A percentile compares a stretch with the other conserved stretches of the same genome.
These are phyloP conservation scores for Tetratostichococcus sp. DNA, from an alignment of 139 green algal genomes.

Conservation along the genomic window DNA sequence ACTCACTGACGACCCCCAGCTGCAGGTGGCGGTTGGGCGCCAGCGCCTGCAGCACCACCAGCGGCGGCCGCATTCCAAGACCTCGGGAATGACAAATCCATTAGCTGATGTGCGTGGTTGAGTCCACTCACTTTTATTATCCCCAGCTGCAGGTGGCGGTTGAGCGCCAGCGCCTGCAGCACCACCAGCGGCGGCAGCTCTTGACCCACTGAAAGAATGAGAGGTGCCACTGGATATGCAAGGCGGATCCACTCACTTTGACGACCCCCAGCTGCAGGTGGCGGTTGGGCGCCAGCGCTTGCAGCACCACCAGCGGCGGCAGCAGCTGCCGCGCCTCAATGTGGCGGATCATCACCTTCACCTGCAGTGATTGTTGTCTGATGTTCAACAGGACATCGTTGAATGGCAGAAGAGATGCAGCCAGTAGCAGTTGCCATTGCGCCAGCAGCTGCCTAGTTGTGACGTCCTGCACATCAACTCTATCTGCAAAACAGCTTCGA, in stretches of 20 bases:
- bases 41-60: slow-evolving; percentile 86
- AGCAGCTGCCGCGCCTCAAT: slow-evolving; percentile 78
- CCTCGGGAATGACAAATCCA: too few relatives aligned
- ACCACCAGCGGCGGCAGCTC: slow-evolving; percentile 89
- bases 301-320: slow-evolving; percentile 87
- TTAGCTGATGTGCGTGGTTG: not conserved
- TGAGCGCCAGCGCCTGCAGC: slow-evolving; percentile 73
- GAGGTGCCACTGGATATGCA: too few relatives aligned
- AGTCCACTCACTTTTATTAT: slow-evolving; percentile 30
- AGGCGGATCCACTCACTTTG: not conserved
- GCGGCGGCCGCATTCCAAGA: slow-evolving; percentile 67
- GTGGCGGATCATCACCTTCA: slow-evolving; percentile 64
- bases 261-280: slow-evolving; percentile 64
- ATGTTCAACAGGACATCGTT: too few relatives aligned
- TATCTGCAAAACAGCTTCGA: too few relatives aligned
- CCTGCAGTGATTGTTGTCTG: slow-evolving; percentile 4
- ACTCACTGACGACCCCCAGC: slow-evolving; percentile 52
- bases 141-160: slow-evolving; percentile 63
- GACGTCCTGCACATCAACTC: too few relatives aligned
- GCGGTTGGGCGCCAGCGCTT: slow-evolving; percentile 69
- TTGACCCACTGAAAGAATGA: too few relatives aligned
- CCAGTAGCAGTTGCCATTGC: too few relatives aligned
- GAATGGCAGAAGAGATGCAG: too few relatives aligned
- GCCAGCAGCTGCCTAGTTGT: too few relatives aligned
- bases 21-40: slow-evolving; percentile 63